Percentiles rank a stretch among this genome's conserved stretches.
Conservation (phyloP, 129 eudicot species). For the Dittrichia graveolens region DNA sequence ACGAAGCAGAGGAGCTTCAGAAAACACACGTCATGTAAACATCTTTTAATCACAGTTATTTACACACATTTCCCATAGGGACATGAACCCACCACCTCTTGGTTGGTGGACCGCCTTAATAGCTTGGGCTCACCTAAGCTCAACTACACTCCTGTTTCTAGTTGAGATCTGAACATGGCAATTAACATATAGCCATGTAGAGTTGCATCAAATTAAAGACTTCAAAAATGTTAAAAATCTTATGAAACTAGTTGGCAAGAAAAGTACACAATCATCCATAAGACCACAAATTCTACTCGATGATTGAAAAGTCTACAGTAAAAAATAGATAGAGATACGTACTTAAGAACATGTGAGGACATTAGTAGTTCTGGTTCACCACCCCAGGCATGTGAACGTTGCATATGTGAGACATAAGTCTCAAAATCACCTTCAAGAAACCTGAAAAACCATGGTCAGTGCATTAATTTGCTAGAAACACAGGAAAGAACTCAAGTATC, state of each 20-base stretch:
- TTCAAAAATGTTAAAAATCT: not conserved
- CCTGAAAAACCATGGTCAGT: constrained; percentile 44
- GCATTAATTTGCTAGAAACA: not conserved
- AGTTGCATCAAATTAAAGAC: constrained; percentile 3
- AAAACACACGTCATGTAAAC: not conserved
- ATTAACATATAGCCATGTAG: not conserved
- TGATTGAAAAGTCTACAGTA: not conserved
- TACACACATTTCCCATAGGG: too few relatives aligned
- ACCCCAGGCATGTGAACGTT: constrained; percentile 84
- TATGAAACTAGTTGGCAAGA: too few relatives aligned
- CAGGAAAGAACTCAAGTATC: not conserved
- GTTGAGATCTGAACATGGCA: constrained; percentile 2
- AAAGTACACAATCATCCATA: too few relatives aligned
- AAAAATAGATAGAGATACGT: constrained; percentile 8
- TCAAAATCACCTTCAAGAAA: constrained; percentile 80
- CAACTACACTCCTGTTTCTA: too few relatives aligned
- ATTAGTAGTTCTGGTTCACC: constrained; percentile 93
- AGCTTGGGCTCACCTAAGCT: too few relatives aligned
- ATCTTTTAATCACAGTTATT: not conserved
- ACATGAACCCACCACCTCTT: too few relatives aligned
- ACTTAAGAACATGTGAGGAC: constrained; percentile 76
- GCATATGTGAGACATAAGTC: constrained; percentile 61
- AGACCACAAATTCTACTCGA: not conserved
- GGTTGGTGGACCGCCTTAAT: too few relatives aligned
- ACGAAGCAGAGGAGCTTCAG: not conserved